Percentiles rank a stretch among this genome's conserved stretches.
Evolutionary conservation across 2,329 filamentous ascomycete species (phyloP).

Genomic region (Fulvia fulva): DNA sequence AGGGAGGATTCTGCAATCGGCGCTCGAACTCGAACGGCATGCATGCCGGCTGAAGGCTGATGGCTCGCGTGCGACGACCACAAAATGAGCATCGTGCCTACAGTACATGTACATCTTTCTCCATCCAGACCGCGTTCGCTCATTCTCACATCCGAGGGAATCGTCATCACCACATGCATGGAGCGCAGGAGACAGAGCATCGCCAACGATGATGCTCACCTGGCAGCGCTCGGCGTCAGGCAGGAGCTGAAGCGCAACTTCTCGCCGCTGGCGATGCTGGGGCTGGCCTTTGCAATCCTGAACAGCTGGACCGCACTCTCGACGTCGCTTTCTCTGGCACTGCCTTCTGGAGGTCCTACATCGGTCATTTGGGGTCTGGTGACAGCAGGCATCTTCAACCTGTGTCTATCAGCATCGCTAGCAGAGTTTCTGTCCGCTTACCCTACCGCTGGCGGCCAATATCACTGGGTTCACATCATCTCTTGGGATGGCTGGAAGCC

Average conservation of each 20-base stretch:
- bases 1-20: neutral
- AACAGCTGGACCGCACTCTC: slow-evolving; percentile 62
- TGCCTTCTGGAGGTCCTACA: slow-evolving; percentile 67
- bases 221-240: slow-evolving; percentile 56
- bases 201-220: slow-evolving; percentile 45
- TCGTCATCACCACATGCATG: neutral
- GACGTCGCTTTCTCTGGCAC: slow-evolving; percentile 55
- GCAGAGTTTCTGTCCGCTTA: slow-evolving; percentile 61
- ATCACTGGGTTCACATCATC: slow-evolving; percentile 68
- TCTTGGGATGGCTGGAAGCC: slow-evolving; percentile 58
- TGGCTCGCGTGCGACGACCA: neutral
- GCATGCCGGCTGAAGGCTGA: neutral
- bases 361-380: slow-evolving; percentile 68
- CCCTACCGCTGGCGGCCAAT: slow-evolving; percentile 51
- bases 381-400: slow-evolving; percentile 60
- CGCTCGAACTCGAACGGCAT: neutral
- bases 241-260: slow-evolving; percentile 57
- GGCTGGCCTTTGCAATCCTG: slow-evolving; percentile 59
- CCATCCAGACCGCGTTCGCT: neutral
- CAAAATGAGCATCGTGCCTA: neutral
- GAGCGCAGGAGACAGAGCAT: slow-evolving; percentile 7
- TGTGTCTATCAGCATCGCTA: slow-evolving; percentile 64
- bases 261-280: slow-evolving; percentile 57
- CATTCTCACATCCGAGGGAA: neutral
- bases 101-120: too few relatives aligned